Evolutionary conservation across 768 basidiomycete genomes (phyloP).

Genomic region (Trametes elegans): DNA sequence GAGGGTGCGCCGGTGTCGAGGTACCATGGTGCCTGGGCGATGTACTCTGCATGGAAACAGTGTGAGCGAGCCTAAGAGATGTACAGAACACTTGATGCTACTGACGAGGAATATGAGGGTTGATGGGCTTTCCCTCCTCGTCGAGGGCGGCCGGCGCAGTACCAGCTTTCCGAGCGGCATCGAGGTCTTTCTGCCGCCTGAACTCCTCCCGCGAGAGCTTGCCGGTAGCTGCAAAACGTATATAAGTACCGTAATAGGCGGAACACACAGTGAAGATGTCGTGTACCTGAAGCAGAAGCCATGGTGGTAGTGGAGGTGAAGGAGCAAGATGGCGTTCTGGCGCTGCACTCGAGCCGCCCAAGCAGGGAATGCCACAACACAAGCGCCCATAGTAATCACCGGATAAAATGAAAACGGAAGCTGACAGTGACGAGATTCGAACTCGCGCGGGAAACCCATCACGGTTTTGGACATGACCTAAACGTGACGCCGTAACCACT

Average conservation of each 20-base stretch:
- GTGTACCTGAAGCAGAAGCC: conserved; percentile 22
- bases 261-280: background rate
- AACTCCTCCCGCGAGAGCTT: conserved; percentile 95
- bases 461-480: conserved; percentile 44
- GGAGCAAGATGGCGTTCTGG: background rate
- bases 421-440: conserved; percentile 61
- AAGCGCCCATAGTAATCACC: conserved; percentile 5
- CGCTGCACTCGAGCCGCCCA: too few relatives aligned
- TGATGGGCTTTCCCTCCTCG: conserved; percentile 93
- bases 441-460: conserved; percentile 60
- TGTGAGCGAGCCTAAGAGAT: background rate
- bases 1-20: conserved; percentile 92
- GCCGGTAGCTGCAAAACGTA: conserved; percentile 43
- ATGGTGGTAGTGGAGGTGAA: conserved; percentile 8
- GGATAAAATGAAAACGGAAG: conserved; percentile 7
- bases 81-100: conserved; percentile 8
- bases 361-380: background rate
- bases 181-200: conserved; percentile 92
- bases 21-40: conserved; percentile 99
- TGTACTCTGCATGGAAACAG: conserved; percentile 66
- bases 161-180: conserved; percentile 97
- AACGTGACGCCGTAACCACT: conserved; percentile 62
- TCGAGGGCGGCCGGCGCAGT: conserved; percentile 96
- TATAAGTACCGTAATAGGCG: background rate
- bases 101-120: conserved; percentile 97